A percentile compares a stretch with the other conserved stretches of the same genome.
These are phyloP conservation scores for Kregervanrija delftensis DNA, from an alignment of 805 yeast species.

Conservation along the genomic window DNA sequence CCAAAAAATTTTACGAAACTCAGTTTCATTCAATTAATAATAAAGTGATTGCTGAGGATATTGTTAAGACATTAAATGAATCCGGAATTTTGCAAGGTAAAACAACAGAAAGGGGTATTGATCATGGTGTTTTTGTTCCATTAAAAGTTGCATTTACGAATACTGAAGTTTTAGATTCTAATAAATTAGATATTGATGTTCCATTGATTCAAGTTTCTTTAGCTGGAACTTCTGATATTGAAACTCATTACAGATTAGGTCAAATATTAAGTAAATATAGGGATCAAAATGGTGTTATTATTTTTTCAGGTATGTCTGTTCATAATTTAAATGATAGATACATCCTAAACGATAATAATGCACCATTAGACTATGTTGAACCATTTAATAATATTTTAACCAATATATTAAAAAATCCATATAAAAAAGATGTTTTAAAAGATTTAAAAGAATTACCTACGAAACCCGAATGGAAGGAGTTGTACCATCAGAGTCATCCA, in stretches of 20 bases:
- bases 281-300: slow-evolving; percentile 40
- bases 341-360: slow-evolving; percentile 15
- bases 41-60: slow-evolving; percentile 32
- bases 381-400: slow-evolving; percentile 45
- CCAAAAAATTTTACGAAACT: slow-evolving; percentile 52
- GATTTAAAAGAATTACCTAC: slow-evolving; percentile 29
- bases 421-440: slow-evolving; percentile 25
- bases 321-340: slow-evolving; percentile 56
- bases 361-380: slow-evolving; percentile 39
- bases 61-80: slow-evolving; percentile 32
- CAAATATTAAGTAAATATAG: slow-evolving; percentile 42
- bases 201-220: slow-evolving; percentile 44
- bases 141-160: slow-evolving; percentile 58
- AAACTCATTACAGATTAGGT: slow-evolving; percentile 46
- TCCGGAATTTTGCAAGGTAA: slow-evolving; percentile 35
- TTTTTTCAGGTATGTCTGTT: slow-evolving; percentile 71
- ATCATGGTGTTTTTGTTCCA: slow-evolving; percentile 82
- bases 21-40: slow-evolving; percentile 47
- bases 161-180: slow-evolving; percentile 23
- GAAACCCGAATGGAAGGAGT: slow-evolving; percentile 18
- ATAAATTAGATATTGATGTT: slow-evolving; percentile 36
- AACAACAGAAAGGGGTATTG: slow-evolving; percentile 52
- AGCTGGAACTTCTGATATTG: slow-evolving; percentile 32
- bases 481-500: slow-evolving; percentile 53
- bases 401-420: slow-evolving; percentile 25